phyloP scores from a whole-genome alignment of 106 monocot species.

The Allium fistulosum region DNA sequence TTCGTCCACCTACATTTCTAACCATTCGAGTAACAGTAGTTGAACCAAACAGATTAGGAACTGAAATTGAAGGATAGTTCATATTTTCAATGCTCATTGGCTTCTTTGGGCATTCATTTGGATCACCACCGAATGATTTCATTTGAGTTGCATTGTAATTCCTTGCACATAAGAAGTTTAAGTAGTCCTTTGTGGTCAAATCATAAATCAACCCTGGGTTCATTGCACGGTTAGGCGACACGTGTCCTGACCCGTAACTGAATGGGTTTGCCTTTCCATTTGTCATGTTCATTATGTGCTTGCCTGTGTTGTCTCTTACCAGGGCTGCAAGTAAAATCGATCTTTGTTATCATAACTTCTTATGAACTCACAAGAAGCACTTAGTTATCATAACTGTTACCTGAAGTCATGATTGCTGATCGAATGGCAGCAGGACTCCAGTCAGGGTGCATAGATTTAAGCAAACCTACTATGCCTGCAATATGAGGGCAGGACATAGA shows the following conservation, averaged over 20 bases:
- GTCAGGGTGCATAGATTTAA: slow-evolving; percentile 42
- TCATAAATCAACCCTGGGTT: slow-evolving; percentile 18
- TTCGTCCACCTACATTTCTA: slow-evolving; percentile 11
- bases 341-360: too few relatives aligned
- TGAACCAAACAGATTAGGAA: neutral
- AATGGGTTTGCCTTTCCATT: slow-evolving; percentile 8
- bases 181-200: slow-evolving; percentile 9
- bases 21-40: neutral
- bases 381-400: too few relatives aligned
- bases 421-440: slow-evolving; percentile 75
- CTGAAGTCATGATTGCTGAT: slow-evolving; percentile 74
- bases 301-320: slow-evolving; percentile 2
- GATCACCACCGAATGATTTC: neutral
- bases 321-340: neutral
- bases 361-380: too few relatives aligned
- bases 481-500: slow-evolving; percentile 88
- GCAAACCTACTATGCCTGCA: slow-evolving; percentile 59
- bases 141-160: slow-evolving; percentile 15
- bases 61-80: slow-evolving; percentile 16
- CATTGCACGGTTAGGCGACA: slow-evolving; percentile 12
- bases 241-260: slow-evolving; percentile 13
- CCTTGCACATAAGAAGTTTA: slow-evolving; percentile 12
- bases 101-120: slow-evolving; percentile 1
- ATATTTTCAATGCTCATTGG: slow-evolving; percentile 2
- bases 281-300: slow-evolving; percentile 2